Base-by-base conservation (phyloP, 345 rosid genomes). In the Acer campestre region DNA sequence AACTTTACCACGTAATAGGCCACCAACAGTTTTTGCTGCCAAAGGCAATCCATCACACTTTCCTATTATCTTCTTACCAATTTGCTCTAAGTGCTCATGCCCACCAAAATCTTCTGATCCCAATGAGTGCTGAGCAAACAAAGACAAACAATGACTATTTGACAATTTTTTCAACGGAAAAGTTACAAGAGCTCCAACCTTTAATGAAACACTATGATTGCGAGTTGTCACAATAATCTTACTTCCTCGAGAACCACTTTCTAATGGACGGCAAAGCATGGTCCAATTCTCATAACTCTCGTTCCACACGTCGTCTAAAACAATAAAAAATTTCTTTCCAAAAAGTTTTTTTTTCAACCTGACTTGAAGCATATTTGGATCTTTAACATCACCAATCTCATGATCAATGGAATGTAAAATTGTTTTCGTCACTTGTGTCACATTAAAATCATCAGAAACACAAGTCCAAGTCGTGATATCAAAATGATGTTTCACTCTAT, bases 271-370 rank as follows among this genome's bases (percentile, higher is more conserved):
- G 10, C 11, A 18, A 0, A 75, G 17, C 3, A 0, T 2, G 0
- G 22, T 53, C 78, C 78, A 75, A 5, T 20, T 14, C 13, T 16
- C 38, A 20, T 46, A 62, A 63, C 12, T 63, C 7, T 63, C n/a
- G 3, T 61, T 72, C 85, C 80, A 82, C 2, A 79, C 70, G 49
- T 82, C 82, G 67, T 82, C 82, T 16, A 82, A 48, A 46, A 82
- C n/a, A n/a, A n/a, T 9, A 3, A 79, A 73, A 22, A 82, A 75
- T 6, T 76, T 79, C 58, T 67, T 79, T 9, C 62, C 56, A 0
- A 4, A 44, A 11, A 79, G 20, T 5, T 23, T 7, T 23, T 49
- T 2, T 48, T 67, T 51, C 80, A 82, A 29, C 1, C 51, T 22
- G 6, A 2, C 51, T 49, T 75, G 80, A 61, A 82, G 77, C 20